Evolutionary conservation across 257 asterid species (phyloP), one percentile per base, ranked within the genome.

Genomic region (Gentiana dahurica): DNA sequence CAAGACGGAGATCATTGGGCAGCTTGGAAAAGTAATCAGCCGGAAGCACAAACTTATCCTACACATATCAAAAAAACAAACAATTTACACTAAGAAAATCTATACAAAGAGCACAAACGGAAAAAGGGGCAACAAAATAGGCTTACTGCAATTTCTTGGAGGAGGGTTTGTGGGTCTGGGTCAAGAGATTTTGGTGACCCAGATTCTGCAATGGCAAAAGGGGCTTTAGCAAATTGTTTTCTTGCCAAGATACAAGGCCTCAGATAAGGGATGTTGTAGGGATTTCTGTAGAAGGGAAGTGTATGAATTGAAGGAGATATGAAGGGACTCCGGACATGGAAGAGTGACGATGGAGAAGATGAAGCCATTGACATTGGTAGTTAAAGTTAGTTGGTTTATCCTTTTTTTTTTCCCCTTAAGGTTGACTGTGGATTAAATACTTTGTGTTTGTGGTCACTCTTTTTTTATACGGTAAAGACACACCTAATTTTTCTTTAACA

Each of bases 1-100:
- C 96, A 13, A 85, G 73, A 15, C 98, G 94, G 69, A 91, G 96
- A 74, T 91, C 98, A n/a, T 73, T 73, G 2, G 98, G 98, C 38
- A 91, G 67, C 77, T 75, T 73, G 36, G 82, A 71, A 41, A 91
- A 85, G 72, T 70, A 91, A 71, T 91, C 98, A 2, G 73, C 67
- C 12, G 94, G 93, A 65, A 91, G 90, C 73, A 54, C 84, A 75
- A 91, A 87, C 61, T 73, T 65, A 56, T 74, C 94, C 98, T 91
- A 79, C 69, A 67, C 68, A 64, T 48, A 61, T 15, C 39, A 55
- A 56, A 44, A 54, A 36, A 38, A 43, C 34, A 49, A 60, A 36
- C 35, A 44, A 37, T 11, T 35, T 12, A 24, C 32, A 47, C 13
- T 32, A 12, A 44, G 9, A 57, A 10, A 37, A 32, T 12, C 2